A percentile compares a stretch with the other conserved stretches of the same genome.
Conservation (phyloP, 768 basidiomycete species). For the Xerocomus spinulosus region DNA sequence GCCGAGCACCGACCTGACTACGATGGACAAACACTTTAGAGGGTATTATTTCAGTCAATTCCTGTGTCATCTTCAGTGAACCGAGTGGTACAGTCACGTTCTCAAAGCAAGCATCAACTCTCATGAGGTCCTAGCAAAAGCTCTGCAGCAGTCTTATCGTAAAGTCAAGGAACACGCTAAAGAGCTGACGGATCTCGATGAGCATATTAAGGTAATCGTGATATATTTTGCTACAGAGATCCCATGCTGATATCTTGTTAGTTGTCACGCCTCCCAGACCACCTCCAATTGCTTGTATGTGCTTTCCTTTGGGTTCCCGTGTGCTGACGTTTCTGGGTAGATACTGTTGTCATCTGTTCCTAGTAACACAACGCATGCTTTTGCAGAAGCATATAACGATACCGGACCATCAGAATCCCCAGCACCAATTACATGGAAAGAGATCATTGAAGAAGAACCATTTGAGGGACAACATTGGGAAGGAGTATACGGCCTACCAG, state of each 20-base stretch:
- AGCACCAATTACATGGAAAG: constrained; percentile 60
- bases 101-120: constrained; percentile 70
- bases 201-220: constrained; percentile 52
- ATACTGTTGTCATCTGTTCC: constrained; percentile 55
- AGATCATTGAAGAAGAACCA: constrained; percentile 78
- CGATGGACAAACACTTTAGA: constrained; percentile 47
- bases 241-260: constrained; percentile 21
- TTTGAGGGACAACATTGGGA: constrained; percentile 87
- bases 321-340: constrained; percentile 33
- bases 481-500: constrained; percentile 55
- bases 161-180: constrained; percentile 48
- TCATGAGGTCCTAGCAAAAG: constrained; percentile 55
- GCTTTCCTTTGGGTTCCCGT: not conserved
- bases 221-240: not conserved
- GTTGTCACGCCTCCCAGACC: constrained; percentile 61
- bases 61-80: constrained; percentile 1
- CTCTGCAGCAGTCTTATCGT: constrained; percentile 50
- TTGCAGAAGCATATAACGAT: constrained; percentile 53
- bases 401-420: constrained; percentile 23
- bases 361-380: constrained; percentile 41
- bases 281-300: constrained; percentile 68
- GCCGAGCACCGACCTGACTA: constrained; percentile 50
- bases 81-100: constrained; percentile 39
- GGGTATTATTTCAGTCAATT: constrained; percentile 41
- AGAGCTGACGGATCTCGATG: constrained; percentile 56